Conservation (phyloP, 2,329 filamentous ascomycete species). For the Boeremia lycopersici region DNA sequence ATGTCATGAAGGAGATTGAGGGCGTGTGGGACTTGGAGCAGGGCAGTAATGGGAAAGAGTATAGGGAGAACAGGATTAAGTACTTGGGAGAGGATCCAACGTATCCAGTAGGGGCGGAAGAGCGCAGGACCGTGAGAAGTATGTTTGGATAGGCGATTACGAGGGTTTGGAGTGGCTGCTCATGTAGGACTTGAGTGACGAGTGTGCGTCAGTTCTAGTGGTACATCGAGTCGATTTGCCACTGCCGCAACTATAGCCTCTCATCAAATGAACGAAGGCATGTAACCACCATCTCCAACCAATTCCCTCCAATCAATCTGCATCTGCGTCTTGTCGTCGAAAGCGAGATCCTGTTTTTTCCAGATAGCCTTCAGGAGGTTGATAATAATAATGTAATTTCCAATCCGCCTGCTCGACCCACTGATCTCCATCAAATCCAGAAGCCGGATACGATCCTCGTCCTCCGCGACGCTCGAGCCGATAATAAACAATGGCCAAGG, state of each 20-base stretch:
- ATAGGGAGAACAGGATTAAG: not conserved
- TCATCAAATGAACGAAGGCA: conserved; percentile 34
- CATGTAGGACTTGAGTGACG: too few species aligned
- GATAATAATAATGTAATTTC: conserved; percentile 54
- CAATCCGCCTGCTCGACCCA: conserved; percentile 52
- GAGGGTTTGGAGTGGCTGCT: too few species aligned
- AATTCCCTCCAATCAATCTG: conserved; percentile 50
- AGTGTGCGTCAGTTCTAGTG: too few species aligned
- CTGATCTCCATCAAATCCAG: conserved; percentile 52
- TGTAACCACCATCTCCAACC: conserved; percentile 32
- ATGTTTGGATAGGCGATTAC: conserved; percentile 13
- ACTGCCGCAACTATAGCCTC: not conserved
- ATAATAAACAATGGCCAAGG: conserved; percentile 58
- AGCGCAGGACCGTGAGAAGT: not conserved
- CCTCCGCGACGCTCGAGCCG: conserved; percentile 53
- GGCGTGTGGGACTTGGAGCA: conserved; percentile 21
- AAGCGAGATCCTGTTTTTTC: conserved; percentile 54
- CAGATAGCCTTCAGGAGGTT: conserved; percentile 54
- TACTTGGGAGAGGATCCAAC: not conserved
- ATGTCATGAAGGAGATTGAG: conserved; percentile 25
- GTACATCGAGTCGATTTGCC: too few species aligned
- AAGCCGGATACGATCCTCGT: conserved; percentile 51
- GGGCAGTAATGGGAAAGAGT: not conserved
- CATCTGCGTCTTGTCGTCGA: conserved; percentile 37
- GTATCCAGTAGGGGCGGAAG: not conserved